phyloP scores from a whole-genome alignment of 2,329 filamentous ascomycete species.

The Scedosporium aurantiacum region DNA sequence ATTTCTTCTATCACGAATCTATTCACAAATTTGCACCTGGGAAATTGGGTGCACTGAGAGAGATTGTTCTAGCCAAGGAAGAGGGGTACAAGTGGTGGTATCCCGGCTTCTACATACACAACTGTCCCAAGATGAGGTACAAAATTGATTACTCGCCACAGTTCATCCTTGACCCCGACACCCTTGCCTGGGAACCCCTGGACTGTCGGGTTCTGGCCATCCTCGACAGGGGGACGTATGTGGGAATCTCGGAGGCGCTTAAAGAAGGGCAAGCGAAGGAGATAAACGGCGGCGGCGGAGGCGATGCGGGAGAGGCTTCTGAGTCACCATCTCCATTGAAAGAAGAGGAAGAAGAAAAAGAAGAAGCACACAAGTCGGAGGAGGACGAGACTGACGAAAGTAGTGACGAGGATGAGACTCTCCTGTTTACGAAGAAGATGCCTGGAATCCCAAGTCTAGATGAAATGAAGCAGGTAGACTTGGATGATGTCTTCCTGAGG shows the following conservation, averaged over 20 bases:
- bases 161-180: slow-evolving; percentile 60
- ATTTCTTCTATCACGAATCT: slow-evolving; percentile 71
- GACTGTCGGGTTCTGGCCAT: slow-evolving; percentile 37
- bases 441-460: slow-evolving; percentile 51
- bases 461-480: slow-evolving; percentile 41
- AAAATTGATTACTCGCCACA: slow-evolving; percentile 72
- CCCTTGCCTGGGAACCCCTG: slow-evolving; percentile 50
- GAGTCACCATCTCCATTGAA: slow-evolving; percentile 8
- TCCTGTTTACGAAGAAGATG: slow-evolving; percentile 51
- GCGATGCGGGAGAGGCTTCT: slow-evolving; percentile 18
- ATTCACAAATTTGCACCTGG: slow-evolving; percentile 60
- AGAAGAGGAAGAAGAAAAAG: slow-evolving; percentile 9
- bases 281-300: background rate
- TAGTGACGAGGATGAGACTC: slow-evolving; percentile 12
- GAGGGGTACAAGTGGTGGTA: slow-evolving; percentile 68
- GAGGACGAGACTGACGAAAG: background rate
- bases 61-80: slow-evolving; percentile 60
- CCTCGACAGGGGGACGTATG: slow-evolving; percentile 45
- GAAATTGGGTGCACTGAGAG: slow-evolving; percentile 63
- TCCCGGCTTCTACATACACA: slow-evolving; percentile 71
- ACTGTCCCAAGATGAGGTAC: slow-evolving; percentile 73
- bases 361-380: background rate
- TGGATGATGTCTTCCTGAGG: slow-evolving; percentile 48
- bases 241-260: slow-evolving; percentile 27
- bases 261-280: background rate